Evolutionary conservation across 805 yeast genomes (phyloP), one percentile per base, ranked within the genome.

Genomic region (Candida jianshihensis): DNA sequence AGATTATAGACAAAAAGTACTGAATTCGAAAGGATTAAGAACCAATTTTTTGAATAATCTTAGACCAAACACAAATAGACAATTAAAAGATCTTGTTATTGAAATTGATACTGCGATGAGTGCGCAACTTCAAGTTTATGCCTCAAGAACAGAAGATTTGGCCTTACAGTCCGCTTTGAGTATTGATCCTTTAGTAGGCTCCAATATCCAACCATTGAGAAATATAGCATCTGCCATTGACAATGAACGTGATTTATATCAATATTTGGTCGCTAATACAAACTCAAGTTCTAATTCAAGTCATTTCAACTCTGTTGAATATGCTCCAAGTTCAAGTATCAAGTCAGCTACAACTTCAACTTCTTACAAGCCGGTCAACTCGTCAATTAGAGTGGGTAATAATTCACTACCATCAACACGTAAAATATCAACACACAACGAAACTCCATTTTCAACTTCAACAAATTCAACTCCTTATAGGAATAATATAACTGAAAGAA

Each of bases 61-160:
- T 53, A 73, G 98, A 47, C 98, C 97, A 7, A 77, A 73, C 39
- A 73, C 75, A 27, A 77, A 86, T 6, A 72, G 75, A 41, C 78
- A 76, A 44, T 67, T 92, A 42, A 83, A 80, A 53, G 81, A 84
- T 53, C 65, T 87, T 43, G 78, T 88, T 38, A 65, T 89, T 43
- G 97, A 90, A 59, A 71, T 86, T 54, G 97, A 92, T 59, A 77
- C 86, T 33, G 97, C 97, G 9, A 65, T 90, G 69, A 76, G 86
- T 42, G 75, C 89, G 35, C 96, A 90, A 59, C 65, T 92, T 38
- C 90, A 85, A 49, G 87, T 88, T 54, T 90, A 81, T 57, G 81
- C 97, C 4, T 84, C 90, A 21, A 82, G 86, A 70, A 75, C 79
- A 35, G 97, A 90, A 60, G 84, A 86, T 16, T 69, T 84, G 38